Conservation (phyloP, 495 filamentous ascomycete species). For the Penicillium cinerascens region DNA sequence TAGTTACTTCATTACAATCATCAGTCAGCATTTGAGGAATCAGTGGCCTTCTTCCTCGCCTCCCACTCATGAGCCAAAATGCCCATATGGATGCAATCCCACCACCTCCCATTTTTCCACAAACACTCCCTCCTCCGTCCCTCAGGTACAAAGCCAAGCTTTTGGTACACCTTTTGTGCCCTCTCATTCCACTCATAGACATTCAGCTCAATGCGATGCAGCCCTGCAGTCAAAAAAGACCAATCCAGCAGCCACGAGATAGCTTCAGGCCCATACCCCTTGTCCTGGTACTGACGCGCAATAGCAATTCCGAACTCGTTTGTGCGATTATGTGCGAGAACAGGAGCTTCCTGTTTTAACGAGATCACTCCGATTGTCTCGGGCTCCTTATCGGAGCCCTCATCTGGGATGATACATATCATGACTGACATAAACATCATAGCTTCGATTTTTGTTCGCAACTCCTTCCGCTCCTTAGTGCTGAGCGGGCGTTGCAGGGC, state of each 20-base stretch:
- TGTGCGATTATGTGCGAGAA: not conserved
- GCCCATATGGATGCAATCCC: slow-evolving; percentile 2
- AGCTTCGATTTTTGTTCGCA: not conserved
- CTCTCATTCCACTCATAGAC: slow-evolving; percentile 2
- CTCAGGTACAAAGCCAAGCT: not conserved
- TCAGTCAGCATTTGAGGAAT: not conserved
- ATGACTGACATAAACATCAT: slow-evolving; percentile 1
- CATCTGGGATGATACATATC: slow-evolving; percentile 13
- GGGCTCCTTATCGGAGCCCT: not conserved
- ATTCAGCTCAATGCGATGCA: slow-evolving; percentile 1
- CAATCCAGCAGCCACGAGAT: slow-evolving; percentile 2
- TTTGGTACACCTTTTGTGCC: not conserved
- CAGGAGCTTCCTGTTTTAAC: not conserved
- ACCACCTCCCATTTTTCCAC: not conserved
- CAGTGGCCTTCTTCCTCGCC: not conserved
- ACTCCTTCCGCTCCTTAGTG: slow-evolving; percentile 43
- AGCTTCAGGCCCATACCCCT: not conserved
- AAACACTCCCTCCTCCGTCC: slow-evolving; percentile 1
- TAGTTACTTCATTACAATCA: no score
- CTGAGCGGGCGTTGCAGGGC: slow-evolving; percentile 29
- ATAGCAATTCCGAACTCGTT: slow-evolving; percentile 1
- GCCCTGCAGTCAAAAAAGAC: slow-evolving; percentile 1
- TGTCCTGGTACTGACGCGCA: not conserved
- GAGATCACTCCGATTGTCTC: slow-evolving; percentile 1
- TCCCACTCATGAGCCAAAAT: slow-evolving; percentile 1